Percentiles rank a stretch among this genome's conserved stretches.
These are phyloP conservation scores for Diplodia sapinea DNA, from an alignment of 2,329 filamentous ascomycete species.

Conservation along the genomic window DNA sequence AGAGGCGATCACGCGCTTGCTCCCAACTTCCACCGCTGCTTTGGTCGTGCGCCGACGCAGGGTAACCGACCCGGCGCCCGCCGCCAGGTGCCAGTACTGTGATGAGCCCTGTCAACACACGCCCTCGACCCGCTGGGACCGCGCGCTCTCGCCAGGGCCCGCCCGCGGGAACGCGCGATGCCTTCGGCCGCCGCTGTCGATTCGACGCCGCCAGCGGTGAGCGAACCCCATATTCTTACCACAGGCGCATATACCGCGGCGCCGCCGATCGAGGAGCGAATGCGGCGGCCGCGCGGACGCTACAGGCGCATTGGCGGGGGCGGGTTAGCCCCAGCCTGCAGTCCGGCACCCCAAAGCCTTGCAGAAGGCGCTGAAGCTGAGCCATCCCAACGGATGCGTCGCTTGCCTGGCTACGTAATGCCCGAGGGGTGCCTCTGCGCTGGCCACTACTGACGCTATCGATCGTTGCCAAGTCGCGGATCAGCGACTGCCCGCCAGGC, in stretches of 20 bases:
- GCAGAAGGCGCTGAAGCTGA: not conserved
- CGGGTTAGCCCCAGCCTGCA: not conserved
- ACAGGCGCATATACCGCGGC: conserved; percentile 1
- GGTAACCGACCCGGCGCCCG: conserved; percentile 13
- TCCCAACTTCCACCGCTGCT: conserved; percentile 22
- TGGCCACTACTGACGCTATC: conserved; percentile 25
- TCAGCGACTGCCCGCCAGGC: conserved; percentile 8
- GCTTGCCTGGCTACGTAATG: conserved; percentile 12
- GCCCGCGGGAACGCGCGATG: no score
- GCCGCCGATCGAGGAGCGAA: conserved; percentile 18
- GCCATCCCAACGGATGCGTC: not conserved
- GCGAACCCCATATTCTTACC: conserved; percentile 7
- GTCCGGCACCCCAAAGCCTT: not conserved
- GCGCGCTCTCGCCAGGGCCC: not conserved
- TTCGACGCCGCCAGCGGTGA: conserved; percentile 7
- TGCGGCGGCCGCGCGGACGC: conserved; percentile 18
- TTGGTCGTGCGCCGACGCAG: conserved; percentile 15
- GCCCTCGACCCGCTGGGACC: not conserved
- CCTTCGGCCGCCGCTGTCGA: not conserved
- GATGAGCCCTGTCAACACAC: not conserved
- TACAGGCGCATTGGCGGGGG: not conserved
- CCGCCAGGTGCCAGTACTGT: not conserved
- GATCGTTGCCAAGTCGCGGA: conserved; percentile 30
- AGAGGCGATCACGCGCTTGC: conserved; percentile 20
- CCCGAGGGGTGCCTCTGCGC: conserved; percentile 10